Base-by-base conservation (phyloP, 176 grass and related monocot species). In the Aegilops speltoides region DNA sequence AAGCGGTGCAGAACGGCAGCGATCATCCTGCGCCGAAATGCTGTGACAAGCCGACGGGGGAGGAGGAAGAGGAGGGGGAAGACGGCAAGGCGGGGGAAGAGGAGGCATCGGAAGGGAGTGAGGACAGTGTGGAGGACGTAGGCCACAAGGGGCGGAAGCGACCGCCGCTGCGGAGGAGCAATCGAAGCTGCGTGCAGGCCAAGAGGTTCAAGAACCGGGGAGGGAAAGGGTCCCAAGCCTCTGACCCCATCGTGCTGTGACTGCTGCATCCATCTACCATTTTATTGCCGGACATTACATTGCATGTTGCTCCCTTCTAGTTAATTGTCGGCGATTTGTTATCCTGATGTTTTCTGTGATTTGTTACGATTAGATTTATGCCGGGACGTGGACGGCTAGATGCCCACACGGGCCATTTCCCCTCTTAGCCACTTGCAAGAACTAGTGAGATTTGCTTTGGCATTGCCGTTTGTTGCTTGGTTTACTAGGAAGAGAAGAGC, bases 151-250 rank as follows among this genome's bases (percentile, higher is more conserved):
- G n/a, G 16, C 26, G 29, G 28, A 85, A 77, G 84, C 24, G 36
- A 64, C 15, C 20, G 28, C 14, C 20, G 20, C 78, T 82, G 3
- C 59, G 60, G 63, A 66, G 86, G 22, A 77, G 79, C 80, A 80
- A 74, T 45, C 46, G 79, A 72, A 10, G 29, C 31, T 82, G 79
- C 59, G 60, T 88, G 22, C 70, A 77, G 86, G 60, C 50, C 17
- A 88, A 82, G 68, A 76, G 32, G 79, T 82, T 88, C 79, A 82
- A 6, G 70, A 79, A 82, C 70, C 16, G 11, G 41, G n/a, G 22
- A 16, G 79, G 79, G 61, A 52, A 76, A 80, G 79, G 79, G 14
- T 74, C 86, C 17, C 9, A 22, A 8, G 8, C 15, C 17, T 79
- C 48, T 19, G 76, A 72, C 48, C 76, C 84, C 14, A 72, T 72